Base-by-base conservation (phyloP, 495 filamentous ascomycete species). In the Trichoderma orchidacearum region DNA sequence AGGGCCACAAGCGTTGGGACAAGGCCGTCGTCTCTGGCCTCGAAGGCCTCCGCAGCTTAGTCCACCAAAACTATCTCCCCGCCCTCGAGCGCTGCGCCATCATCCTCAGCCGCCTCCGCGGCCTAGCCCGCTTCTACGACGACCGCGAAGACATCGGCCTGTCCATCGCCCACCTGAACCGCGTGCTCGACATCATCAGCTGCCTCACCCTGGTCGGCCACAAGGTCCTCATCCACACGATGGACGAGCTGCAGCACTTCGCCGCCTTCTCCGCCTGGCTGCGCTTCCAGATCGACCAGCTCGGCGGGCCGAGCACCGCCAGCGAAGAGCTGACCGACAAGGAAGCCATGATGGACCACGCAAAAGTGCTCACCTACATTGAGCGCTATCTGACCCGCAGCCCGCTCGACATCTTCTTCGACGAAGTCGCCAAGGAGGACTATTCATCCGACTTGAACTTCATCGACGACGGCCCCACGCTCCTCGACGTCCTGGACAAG, bases 1-100 rank as follows among this genome's bases (percentile, higher is more conserved):
- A 95, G 89, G 90, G 90, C 3, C 88, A 95, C 63, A 96, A 95
- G 68, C 79, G 93, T 56, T 98, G 93, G 93, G 90, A 96, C 52
- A 91, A 93, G 64, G 85, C 88, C 17, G 83, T 93, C 18, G 75
- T 79, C 2, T 77, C 74, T 30, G 90, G 89, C 4, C 85, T 94
- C 27, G 81, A 87, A 54, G 86, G 79, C 55, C 79, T 98, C 9
- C 81, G 88, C 21, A 76, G 81, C 51, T 72, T 96, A 27, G 80
- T 86, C 0, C 91, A 95, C 63, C 84, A 96, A 63, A 88, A 88
- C 65, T 81, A 96, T 35, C 74, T 96, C 5, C 92, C 92, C 1
- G 90, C 90, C 0, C 68, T 96, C 9, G 89, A 96, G 59, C 78
- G 93, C 51, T 85, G 89, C 57, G 79, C 78, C 41, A 82, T 96